Evolutionary conservation across 768 basidiomycete genomes (phyloP).

Genomic region (Tricholoma matsutake): DNA sequence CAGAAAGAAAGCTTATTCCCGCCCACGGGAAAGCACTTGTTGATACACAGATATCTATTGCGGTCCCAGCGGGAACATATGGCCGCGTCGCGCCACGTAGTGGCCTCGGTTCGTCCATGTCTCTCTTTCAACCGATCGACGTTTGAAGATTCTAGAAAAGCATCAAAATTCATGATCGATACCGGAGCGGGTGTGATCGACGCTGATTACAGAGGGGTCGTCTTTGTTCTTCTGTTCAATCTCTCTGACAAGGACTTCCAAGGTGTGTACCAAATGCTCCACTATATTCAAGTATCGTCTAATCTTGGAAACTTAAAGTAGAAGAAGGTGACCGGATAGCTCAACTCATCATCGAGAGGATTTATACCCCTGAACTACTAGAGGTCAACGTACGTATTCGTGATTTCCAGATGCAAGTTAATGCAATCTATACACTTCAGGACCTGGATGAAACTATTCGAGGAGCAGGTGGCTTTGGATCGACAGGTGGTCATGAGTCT

Average conservation of each 20-base stretch:
- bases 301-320: conserved; percentile 43
- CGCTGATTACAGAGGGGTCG: conserved; percentile 89
- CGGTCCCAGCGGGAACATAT: conserved; percentile 91
- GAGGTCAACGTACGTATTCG: conserved; percentile 75
- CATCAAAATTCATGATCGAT: conserved; percentile 96
- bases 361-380: conserved; percentile 78
- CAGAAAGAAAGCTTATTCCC: conserved; percentile 80
- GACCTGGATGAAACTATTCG: conserved; percentile 83
- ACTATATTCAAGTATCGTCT: not conserved
- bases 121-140: not conserved
- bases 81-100: conserved; percentile 95
- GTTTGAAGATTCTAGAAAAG: conserved; percentile 36
- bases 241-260: conserved; percentile 86
- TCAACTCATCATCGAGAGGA: conserved; percentile 90
- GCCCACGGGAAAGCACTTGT: conserved; percentile 90
- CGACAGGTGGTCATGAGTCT: conserved; percentile 82
- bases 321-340: conserved; percentile 94
- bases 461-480: conserved; percentile 88
- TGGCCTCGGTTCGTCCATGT: conserved; percentile 72
- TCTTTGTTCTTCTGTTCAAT: conserved; percentile 94
- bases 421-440: conserved; percentile 33
- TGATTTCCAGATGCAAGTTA: not conserved
- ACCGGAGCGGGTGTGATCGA: conserved; percentile 98
- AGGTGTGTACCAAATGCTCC: conserved; percentile 40
- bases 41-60: conserved; percentile 89